Evolutionary conservation across 768 basidiomycete genomes (phyloP).

Genomic region (Xerocomellus amylosporus): DNA sequence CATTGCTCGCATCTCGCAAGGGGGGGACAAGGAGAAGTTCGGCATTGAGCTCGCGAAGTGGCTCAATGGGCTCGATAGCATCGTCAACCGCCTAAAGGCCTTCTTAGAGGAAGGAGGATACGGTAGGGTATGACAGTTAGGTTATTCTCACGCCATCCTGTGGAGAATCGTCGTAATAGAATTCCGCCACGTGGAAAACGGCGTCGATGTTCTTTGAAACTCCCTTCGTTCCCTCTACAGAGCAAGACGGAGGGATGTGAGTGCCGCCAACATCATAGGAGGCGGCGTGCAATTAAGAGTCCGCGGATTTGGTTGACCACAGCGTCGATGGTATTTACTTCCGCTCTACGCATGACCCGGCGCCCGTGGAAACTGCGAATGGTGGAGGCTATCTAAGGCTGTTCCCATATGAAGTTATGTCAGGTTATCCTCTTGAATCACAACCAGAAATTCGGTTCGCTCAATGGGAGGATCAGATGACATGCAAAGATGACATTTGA

Average conservation of each 20-base stretch:
- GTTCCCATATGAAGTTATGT: conserved; percentile 3
- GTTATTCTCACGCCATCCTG: conserved; percentile 2
- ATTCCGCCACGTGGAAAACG: conserved; percentile 6
- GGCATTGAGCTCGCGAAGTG: conserved; percentile 56
- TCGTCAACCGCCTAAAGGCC: conserved; percentile 47
- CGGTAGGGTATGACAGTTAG: conserved; percentile 45
- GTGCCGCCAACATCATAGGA: conserved; percentile 7
- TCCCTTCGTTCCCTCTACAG: conserved; percentile 2
- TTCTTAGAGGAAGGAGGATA: conserved; percentile 62
- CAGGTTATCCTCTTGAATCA: neutral
- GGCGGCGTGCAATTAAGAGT: conserved; percentile 11
- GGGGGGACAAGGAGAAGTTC: conserved; percentile 58
- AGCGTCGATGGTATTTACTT: conserved; percentile 4
- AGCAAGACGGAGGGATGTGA: neutral
- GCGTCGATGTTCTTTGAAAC: neutral
- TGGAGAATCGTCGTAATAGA: conserved; percentile 28
- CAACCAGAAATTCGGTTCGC: neutral
- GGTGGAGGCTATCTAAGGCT: conserved; percentile 1
- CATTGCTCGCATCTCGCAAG: conserved; percentile 59
- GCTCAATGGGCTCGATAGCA: conserved; percentile 57
- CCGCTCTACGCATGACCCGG: neutral
- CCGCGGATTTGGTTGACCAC: conserved; percentile 17
- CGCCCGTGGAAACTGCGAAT: neutral
- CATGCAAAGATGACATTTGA: conserved; percentile 6
- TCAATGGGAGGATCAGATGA: conserved; percentile 3